Evolutionary conservation across 2,329 filamentous ascomycete genomes (phyloP).

Genomic region (Aspergillus oerlinghausenensis): DNA sequence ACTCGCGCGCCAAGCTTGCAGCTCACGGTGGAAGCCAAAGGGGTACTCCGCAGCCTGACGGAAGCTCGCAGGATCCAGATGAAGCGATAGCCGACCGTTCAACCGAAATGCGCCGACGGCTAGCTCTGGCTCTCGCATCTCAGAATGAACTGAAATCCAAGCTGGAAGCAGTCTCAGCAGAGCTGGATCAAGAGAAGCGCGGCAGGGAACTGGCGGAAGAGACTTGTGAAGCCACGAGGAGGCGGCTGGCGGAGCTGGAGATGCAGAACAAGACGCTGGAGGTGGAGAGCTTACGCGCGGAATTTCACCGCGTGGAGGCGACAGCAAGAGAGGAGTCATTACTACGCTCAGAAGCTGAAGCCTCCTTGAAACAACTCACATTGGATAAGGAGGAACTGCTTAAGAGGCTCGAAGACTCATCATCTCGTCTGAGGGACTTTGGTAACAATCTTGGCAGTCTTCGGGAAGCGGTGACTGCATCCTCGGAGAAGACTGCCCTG

Average conservation of each 20-base stretch:
- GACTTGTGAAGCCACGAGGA: constrained; percentile 74
- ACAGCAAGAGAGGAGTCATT: constrained; percentile 76
- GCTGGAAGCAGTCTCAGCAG: constrained; percentile 62
- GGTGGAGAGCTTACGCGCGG: constrained; percentile 76
- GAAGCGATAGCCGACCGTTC: constrained; percentile 57
- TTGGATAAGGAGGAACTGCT: constrained; percentile 81
- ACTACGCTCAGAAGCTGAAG: constrained; percentile 69
- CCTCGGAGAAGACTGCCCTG: constrained; percentile 68
- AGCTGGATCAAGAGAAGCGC: constrained; percentile 75
- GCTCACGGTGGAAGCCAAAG: constrained; percentile 68
- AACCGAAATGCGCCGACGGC: constrained; percentile 71
- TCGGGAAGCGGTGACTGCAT: constrained; percentile 71
- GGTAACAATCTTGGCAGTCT: constrained; percentile 68
- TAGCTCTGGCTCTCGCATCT: constrained; percentile 73
- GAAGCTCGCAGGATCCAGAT: constrained; percentile 53
- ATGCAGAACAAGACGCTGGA: constrained; percentile 78
- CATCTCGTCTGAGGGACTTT: constrained; percentile 65
- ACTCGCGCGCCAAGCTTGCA: constrained; percentile 87
- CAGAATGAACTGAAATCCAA: constrained; percentile 79
- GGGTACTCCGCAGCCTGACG: constrained; percentile 51
- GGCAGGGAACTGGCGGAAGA: constrained; percentile 84
- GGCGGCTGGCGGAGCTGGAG: constrained; percentile 78
- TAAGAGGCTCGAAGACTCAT: constrained; percentile 62
- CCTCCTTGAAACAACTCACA: constrained; percentile 67
- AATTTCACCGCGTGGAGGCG: constrained; percentile 75